Base-by-base conservation (phyloP, 2,329 filamentous ascomycete genomes). In the Immersiporthe knoxdaviesiana region DNA sequence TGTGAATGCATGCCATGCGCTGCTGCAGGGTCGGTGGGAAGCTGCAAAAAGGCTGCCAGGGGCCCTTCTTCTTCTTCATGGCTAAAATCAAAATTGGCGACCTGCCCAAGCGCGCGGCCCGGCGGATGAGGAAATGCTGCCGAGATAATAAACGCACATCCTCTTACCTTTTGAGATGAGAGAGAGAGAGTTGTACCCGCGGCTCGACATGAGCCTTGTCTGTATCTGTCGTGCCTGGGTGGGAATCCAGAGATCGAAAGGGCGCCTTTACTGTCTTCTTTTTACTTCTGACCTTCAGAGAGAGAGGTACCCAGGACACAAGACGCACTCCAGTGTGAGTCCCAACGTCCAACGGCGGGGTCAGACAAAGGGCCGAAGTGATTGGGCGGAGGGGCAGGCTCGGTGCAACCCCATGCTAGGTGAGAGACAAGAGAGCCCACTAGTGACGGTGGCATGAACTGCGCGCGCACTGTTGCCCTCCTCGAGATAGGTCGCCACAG, bases 11-110 rank as follows among this genome's bases (percentile, higher is more conserved):
- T 69, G 73, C 72, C 56, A 35, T 18, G 27, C 67, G 69, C 64
- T 64, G 73, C 72, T 75, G 73, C 72, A 72, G 72, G 72, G 73
- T 74, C 72, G 37, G 52, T 54, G 56, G 39, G 64, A 50, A 66
- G 56, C 63, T 58, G 63, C 63, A 67, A 60, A 60, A 61, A 32
- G 47, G 56, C 65, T 39, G 56, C 65, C n/a, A 58, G 58, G 56
- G 39, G 56, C 24, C 41, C 30, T 35, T 35, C n/a, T n/a, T n/a
- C n/a, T 44, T 47, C 44, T 47, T 32, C 27, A 30, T 47, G 37
- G 35, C 64, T 50, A 59, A 66, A 35, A 18, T 35, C 27, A 8
- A 66, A 66, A 39, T 24, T 67, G 56, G 44, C 30, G n/a, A 54
- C 6, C 39, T 47, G 32, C 59, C 56, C 59, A 67, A 60, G 65